phyloP scores from a whole-genome alignment of 164 flowering plant genomes.

The Piper betle region DNA sequence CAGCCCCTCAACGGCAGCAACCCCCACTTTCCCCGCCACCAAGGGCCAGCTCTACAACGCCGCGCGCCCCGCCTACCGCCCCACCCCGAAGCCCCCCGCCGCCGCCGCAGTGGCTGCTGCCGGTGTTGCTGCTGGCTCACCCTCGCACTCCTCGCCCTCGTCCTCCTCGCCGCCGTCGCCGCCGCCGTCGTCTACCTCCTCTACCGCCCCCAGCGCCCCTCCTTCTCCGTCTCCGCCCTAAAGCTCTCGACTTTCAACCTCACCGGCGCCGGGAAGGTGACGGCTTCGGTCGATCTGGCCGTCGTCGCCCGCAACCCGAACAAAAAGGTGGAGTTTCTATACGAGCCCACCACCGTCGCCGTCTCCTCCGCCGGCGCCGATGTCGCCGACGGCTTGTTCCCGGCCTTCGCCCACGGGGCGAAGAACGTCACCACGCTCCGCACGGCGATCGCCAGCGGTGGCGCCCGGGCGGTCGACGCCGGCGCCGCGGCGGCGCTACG shows the following conservation, averaged over 20 bases:
- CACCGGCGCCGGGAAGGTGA: constrained; percentile 8
- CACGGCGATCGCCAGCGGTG: constrained; percentile 10
- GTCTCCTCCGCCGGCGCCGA: constrained; percentile 24
- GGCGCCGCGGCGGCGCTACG: constrained; percentile 15
- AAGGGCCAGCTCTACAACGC: constrained; percentile 60
- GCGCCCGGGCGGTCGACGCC: constrained; percentile 15
- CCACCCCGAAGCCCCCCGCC: constrained; percentile 28
- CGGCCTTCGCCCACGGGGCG: constrained; percentile 14
- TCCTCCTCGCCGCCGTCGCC: constrained; percentile 43
- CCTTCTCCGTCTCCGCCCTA: constrained; percentile 49
- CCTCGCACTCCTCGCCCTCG: constrained; percentile 28
- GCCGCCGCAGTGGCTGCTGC: constrained; percentile 52
- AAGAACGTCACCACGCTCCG: constrained; percentile 40
- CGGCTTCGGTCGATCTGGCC: constrained; percentile 32
- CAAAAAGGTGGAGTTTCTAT: constrained; percentile 40
- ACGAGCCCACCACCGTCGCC: constrained; percentile 29
- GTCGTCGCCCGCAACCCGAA: constrained; percentile 59
- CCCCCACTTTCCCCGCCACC: constrained; percentile 35
- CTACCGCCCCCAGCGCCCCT: constrained; percentile 74
- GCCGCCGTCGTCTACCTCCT: constrained; percentile 44
- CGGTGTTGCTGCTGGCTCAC: constrained; percentile 37
- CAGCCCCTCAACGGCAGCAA: constrained; percentile 6
- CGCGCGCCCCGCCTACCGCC: constrained; percentile 57
- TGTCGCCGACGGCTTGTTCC: constrained; percentile 19
- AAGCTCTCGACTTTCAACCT: constrained; percentile 49